A percentile compares a stretch with the other conserved stretches of the same genome.
Conservation (phyloP, 441 rosid species). For the Mallotus japonicus region DNA sequence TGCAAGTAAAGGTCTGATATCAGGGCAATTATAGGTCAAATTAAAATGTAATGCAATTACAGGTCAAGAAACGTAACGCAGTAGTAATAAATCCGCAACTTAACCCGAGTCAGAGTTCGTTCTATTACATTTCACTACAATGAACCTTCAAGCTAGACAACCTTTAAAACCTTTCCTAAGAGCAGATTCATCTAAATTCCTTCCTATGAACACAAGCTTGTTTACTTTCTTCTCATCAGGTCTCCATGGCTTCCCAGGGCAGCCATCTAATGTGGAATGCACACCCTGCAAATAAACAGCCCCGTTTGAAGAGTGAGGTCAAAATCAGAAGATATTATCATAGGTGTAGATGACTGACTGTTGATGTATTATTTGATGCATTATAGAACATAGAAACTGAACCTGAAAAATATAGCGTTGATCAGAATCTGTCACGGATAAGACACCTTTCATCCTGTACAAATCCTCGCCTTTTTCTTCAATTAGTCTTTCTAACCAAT, state of each 20-base stretch:
- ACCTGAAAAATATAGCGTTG: conserved; percentile 67
- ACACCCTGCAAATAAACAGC: conserved; percentile 43
- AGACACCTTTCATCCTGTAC: conserved; percentile 72
- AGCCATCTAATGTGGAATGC: conserved; percentile 59
- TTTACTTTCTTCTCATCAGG: conserved; percentile 57
- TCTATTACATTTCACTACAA: background rate
- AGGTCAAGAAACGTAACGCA: too few species aligned
- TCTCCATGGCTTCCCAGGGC: conserved; percentile 59
- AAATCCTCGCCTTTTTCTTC: conserved; percentile 76
- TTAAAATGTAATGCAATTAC: too few species aligned
- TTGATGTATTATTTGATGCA: background rate
- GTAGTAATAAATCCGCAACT: too few species aligned
- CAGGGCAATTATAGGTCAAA: too few species aligned
- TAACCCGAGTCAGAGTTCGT: background rate
- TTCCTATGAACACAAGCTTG: conserved; percentile 72
- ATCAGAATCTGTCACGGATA: conserved; percentile 45
- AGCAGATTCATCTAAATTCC: conserved; percentile 55
- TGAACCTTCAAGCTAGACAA: conserved; percentile 39
- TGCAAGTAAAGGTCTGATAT: too few species aligned
- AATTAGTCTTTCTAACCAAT: conserved; percentile 69
- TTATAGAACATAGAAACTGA: background rate
- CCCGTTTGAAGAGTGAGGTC: background rate
- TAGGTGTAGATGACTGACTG: too few species aligned
- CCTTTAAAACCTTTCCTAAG: conserved; percentile 68
- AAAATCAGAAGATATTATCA: background rate